These are phyloP conservation scores for Dacryopinax spathularia DNA, from an alignment of 768 basidiomycete genomes.

Conservation along the genomic window DNA sequence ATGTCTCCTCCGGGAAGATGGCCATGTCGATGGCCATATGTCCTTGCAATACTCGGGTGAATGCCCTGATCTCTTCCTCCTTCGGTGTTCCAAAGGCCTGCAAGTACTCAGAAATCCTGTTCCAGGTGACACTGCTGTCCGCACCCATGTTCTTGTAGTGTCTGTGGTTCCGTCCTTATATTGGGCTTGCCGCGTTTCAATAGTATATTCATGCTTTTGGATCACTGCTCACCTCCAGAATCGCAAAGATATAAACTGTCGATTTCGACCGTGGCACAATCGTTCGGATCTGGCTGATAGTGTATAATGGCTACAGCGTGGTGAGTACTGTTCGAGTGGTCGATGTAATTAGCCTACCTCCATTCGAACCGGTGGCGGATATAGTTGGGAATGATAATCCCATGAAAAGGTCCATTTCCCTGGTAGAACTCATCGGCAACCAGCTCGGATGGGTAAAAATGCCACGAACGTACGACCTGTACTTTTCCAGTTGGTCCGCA, in stretches of 20 bases:
- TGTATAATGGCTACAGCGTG: slow-evolving; percentile 67
- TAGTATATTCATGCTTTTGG: slow-evolving; percentile 1
- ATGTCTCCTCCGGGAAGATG: slow-evolving; percentile 51
- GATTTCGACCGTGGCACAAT: slow-evolving; percentile 59
- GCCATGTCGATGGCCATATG: slow-evolving; percentile 80
- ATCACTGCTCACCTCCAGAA: slow-evolving; percentile 48
- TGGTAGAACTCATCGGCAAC: slow-evolving; percentile 20
- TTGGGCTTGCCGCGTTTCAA: slow-evolving; percentile 38
- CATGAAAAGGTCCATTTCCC: slow-evolving; percentile 63
- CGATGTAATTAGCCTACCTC: slow-evolving; percentile 36
- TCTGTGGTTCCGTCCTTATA: slow-evolving; percentile 92
- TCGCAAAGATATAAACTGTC: slow-evolving; percentile 63
- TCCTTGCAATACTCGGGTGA: slow-evolving; percentile 83
- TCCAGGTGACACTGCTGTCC: slow-evolving; percentile 10
- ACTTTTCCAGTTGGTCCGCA: slow-evolving; percentile 63
- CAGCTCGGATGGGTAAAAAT: not conserved
- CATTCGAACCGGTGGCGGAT: slow-evolving; percentile 84
- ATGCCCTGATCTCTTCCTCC: slow-evolving; percentile 68
- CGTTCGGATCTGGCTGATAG: slow-evolving; percentile 63
- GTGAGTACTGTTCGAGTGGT: not conserved
- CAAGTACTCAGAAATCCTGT: not conserved
- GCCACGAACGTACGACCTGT: slow-evolving; percentile 47
- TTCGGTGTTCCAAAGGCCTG: slow-evolving; percentile 83
- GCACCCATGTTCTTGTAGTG: slow-evolving; percentile 75
- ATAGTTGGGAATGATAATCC: slow-evolving; percentile 89